Base-by-base conservation (phyloP, 2,329 filamentous ascomycete species). In the Lithohypha guttulata region DNA sequence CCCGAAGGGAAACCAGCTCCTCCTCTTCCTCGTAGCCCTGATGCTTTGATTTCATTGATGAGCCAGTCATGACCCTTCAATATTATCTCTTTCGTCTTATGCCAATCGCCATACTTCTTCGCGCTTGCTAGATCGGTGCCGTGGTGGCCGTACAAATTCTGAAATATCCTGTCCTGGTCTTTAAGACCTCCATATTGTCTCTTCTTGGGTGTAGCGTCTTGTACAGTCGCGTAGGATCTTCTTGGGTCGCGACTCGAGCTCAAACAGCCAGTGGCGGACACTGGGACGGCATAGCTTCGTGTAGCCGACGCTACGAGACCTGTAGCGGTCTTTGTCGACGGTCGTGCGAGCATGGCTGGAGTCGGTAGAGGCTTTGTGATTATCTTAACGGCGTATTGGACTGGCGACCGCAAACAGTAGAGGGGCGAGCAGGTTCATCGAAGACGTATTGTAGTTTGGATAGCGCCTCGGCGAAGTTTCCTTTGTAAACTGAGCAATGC, bases 61-160 rank as follows among this genome's bases (percentile, higher is more conserved):
- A 98, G 93, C 80, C 91, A 98, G 56, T 98, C 89, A 65, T 98
- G 84, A 41, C 91, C 91, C 73, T 98, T 98, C 53, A 85, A 68
- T 43, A 98, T 65, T 42, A 98, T 98, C 63, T 98, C 91, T 75
- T 98, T 98, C 41, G 91, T 98, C 75, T 93, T 94, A 71, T 98
- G 78, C 91, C 91, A 98, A 64, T 96, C 91, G 54, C 91, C 91
- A 73, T 93, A 93, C 69, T 93, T 94, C 79, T 85, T 87, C 39
- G 91, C 87, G 59, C 79, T 85, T 71, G 91, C 89, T 53, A 98
- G 68, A 62, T 95, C 87, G 47, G 86, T 75, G 37, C 85, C 86
- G 67, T 84, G 85, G 60, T 91, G 85, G 56, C 85, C 80, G 69
- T 98, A 98, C 43, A 98, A 74, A 68, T 98, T 98, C 70, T 93